Base-by-base conservation (phyloP, 1,284 basidiomycete genomes). In the Hemileia vastatrix region DNA sequence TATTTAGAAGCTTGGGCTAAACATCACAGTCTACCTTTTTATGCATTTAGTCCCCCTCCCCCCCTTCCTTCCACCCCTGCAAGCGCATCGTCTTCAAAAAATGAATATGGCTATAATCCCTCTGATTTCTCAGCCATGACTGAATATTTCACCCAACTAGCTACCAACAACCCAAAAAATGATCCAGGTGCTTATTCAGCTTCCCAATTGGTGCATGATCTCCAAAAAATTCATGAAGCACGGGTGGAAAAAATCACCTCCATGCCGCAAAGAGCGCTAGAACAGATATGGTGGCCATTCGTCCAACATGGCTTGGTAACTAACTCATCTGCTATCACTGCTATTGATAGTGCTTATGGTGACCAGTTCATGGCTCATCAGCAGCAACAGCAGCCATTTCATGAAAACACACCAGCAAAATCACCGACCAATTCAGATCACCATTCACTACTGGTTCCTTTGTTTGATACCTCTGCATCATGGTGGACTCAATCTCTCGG, bases 401-500 rank as follows among this genome's bases (percentile, higher is more conserved):
- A 44, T 36, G 52, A 53, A 50, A 57, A 21, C 21, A 58, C 5
- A 58, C 23, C 57, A 40, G 40, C 40, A 18, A 49, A 24, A 15
- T 61, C 33, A n/a, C 65, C 55, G 33, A 21, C 33, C 63, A 48
- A 59, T 82, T 9, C 6, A 59, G 19, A 23, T 51, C 0, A 33
- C 64, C 19, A 64, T 68, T 2, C 72, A 71, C 40, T 87, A 27
- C 78, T 94, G 4, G 78, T 81, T 47, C 84, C 87, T 1, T 83
- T 88, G 67, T 84, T 92, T 65, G 94, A 96, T 72, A 87, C 89
- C 6, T 94, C 91, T 0, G 92, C 94, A 0, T 94, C 90, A 13
- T 97, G 94, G 94, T 98, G 94, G 90, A 97, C 94, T 0, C 94
- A 98, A 78, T 84, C 86, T 0, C 78, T 96, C 48, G 93, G 93